Conservation (phyloP, 2,329 filamentous ascomycete genomes). For the Paecilomyces formosus region DNA sequence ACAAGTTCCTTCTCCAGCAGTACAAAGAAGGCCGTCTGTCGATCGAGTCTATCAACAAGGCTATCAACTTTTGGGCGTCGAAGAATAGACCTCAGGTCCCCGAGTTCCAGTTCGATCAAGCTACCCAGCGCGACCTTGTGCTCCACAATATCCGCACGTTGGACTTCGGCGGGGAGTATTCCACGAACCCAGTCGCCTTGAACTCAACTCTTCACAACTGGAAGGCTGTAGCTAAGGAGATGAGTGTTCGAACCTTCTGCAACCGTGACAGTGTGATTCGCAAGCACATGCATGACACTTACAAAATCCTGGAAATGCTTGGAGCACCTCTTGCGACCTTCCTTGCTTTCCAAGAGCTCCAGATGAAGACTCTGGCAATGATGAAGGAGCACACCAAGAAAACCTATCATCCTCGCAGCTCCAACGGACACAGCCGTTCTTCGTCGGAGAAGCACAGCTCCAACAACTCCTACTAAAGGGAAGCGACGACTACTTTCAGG, state of each 20-base stretch:
- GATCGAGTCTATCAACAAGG: constrained; percentile 29
- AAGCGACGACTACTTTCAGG: neutral
- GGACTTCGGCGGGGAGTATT: constrained; percentile 37
- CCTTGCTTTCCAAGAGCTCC: constrained; percentile 31
- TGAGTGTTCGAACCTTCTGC: constrained; percentile 46
- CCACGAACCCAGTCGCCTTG: constrained; percentile 30
- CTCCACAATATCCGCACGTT: constrained; percentile 38
- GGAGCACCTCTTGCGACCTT: constrained; percentile 34
- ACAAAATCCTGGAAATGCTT: constrained; percentile 44
- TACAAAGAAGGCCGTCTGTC: constrained; percentile 31
- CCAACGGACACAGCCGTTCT: constrained; percentile 4
- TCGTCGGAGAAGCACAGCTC: constrained; percentile 1
- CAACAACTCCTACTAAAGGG: neutral
- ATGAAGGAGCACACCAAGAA: constrained; percentile 25
- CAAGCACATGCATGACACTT: constrained; percentile 43
- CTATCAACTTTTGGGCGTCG: constrained; percentile 34
- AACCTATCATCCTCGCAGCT: constrained; percentile 8
- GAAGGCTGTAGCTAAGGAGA: constrained; percentile 40
- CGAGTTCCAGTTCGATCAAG: constrained; percentile 47
- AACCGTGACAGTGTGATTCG: constrained; percentile 41
- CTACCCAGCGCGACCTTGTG: constrained; percentile 43
- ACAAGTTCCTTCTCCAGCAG: constrained; percentile 38
- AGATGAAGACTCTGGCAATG: constrained; percentile 21
- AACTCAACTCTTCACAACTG: constrained; percentile 44
- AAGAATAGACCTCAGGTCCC: constrained; percentile 42